Conservation (phyloP, 805 yeast genomes). For the Yamadazyma phyllophila region DNA sequence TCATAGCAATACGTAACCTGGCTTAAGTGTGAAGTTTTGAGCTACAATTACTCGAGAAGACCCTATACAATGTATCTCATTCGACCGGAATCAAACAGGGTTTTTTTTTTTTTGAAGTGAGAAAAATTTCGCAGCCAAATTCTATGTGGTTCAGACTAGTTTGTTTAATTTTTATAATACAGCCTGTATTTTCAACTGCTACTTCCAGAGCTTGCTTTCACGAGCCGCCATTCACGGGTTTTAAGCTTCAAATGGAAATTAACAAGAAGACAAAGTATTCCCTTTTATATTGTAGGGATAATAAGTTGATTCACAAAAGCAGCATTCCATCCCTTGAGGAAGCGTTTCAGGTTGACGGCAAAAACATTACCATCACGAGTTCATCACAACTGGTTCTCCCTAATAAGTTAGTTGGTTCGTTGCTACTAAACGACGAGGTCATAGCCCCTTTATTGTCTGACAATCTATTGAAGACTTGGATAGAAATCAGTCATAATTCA, state of each 20-base stretch:
- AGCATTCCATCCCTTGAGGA: not conserved
- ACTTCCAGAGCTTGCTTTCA: conserved; percentile 11
- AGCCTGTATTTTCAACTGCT: conserved; percentile 4
- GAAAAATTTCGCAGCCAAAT: not conserved
- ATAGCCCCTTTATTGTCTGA: conserved; percentile 26
- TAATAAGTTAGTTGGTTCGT: conserved; percentile 23
- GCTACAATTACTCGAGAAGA: too few relatives aligned
- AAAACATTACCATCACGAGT: conserved; percentile 6
- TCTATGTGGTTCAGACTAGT: not conserved
- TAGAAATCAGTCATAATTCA: conserved; percentile 20
- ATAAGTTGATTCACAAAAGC: conserved; percentile 20
- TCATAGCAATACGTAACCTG: too few relatives aligned
- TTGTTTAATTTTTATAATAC: not conserved
- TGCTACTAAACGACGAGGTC: conserved; percentile 6
- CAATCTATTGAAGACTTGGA: conserved; percentile 25
- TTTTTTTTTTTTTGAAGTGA: not conserved
- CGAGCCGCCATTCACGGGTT: conserved; percentile 23
- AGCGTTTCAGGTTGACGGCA: conserved; percentile 8
- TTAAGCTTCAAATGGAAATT: conserved; percentile 25
- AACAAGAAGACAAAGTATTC: conserved; percentile 15
- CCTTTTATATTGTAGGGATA: conserved; percentile 29
- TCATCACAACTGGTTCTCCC: conserved; percentile 17
- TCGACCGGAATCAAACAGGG: not conserved
- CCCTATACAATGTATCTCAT: not conserved
- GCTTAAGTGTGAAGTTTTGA: too few relatives aligned